A percentile compares a stretch with the other conserved stretches of the same genome.
Conservation (phyloP, 1,284 basidiomycete species). For the Phellopilus nigrolimitatus region DNA sequence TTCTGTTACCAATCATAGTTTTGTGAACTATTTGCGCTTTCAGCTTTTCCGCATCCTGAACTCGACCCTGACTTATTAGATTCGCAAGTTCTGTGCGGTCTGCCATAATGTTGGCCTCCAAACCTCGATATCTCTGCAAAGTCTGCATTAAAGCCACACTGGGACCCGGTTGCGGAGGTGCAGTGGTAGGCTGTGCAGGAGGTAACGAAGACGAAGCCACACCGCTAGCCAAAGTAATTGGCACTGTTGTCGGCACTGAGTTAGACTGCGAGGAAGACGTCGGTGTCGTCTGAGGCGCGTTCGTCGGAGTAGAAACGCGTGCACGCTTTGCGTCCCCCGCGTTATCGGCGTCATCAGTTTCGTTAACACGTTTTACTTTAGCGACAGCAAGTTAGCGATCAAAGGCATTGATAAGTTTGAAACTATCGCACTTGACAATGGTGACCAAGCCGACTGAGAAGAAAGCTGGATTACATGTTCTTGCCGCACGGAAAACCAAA, state of each 20-base stretch:
- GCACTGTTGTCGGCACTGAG: constrained; percentile 1
- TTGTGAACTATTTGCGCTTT: constrained; percentile 3
- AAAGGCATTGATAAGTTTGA: not conserved
- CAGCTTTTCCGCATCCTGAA: constrained; percentile 8
- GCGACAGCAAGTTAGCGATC: not conserved
- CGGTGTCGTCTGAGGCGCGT: not conserved
- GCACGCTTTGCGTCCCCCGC: constrained; percentile 9
- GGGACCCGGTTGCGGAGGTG: not conserved
- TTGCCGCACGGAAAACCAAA: constrained; percentile 52
- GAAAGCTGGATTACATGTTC: constrained; percentile 44
- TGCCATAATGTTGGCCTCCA: constrained; percentile 8
- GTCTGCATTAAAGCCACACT: constrained; percentile 1
- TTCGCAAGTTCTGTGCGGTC: not conserved
- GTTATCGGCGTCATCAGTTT: not conserved
- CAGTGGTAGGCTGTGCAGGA: not conserved
- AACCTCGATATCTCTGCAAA: not conserved
- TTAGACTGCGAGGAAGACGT: not conserved
- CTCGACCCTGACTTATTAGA: constrained; percentile 3
- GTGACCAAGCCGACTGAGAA: constrained; percentile 15
- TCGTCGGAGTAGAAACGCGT: constrained; percentile 4
- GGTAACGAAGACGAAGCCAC: not conserved
- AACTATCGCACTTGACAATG: not conserved
- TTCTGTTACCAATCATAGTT: not conserved
- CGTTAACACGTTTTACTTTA: constrained; percentile 15
- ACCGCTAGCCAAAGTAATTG: not conserved